Evolutionary conservation across 371 early-diverging fungal species (phyloP).

Genomic region (Apophysomyces elegans): DNA sequence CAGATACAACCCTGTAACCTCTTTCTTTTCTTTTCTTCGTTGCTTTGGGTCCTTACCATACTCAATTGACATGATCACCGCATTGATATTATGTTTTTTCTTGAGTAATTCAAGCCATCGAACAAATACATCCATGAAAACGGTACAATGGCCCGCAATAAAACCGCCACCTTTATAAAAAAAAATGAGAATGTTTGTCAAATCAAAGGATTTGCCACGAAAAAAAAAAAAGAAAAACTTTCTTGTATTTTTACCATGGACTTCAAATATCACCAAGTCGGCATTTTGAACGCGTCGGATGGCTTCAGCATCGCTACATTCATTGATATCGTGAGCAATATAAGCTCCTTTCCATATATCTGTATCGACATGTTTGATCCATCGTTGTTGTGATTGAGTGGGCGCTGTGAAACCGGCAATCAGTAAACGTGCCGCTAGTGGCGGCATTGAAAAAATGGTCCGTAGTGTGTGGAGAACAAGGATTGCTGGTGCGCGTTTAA

Average conservation of each 20-base stretch:
- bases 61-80: slow-evolving; percentile 32
- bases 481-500: slow-evolving; percentile 21
- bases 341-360: slow-evolving; percentile 31
- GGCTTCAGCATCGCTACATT: slow-evolving; percentile 16
- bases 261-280: slow-evolving; percentile 29
- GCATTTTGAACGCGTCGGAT: slow-evolving; percentile 14
- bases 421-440: slow-evolving; percentile 15
- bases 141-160: slow-evolving; percentile 23
- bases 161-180: slow-evolving; percentile 33
- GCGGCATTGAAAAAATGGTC: slow-evolving; percentile 13
- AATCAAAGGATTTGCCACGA: not conserved
- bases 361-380: slow-evolving; percentile 23
- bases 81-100: slow-evolving; percentile 15
- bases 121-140: slow-evolving; percentile 30
- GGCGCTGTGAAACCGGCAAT: slow-evolving; percentile 25
- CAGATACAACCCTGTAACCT: not conserved
- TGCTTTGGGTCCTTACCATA: slow-evolving; percentile 15
- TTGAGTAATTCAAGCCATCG: slow-evolving; percentile 19
- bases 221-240: not conserved
- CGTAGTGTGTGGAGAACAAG: not conserved
- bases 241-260: slow-evolving; percentile 16
- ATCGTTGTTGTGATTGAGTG: slow-evolving; percentile 16
- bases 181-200: not conserved
- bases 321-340: slow-evolving; percentile 26
- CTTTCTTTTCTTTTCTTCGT: not conserved